Evolutionary conservation across 108 stramenopile genomes (phyloP), one percentile per base, ranked within the genome.

Genomic region (Aurantiochytrium sp.): DNA sequence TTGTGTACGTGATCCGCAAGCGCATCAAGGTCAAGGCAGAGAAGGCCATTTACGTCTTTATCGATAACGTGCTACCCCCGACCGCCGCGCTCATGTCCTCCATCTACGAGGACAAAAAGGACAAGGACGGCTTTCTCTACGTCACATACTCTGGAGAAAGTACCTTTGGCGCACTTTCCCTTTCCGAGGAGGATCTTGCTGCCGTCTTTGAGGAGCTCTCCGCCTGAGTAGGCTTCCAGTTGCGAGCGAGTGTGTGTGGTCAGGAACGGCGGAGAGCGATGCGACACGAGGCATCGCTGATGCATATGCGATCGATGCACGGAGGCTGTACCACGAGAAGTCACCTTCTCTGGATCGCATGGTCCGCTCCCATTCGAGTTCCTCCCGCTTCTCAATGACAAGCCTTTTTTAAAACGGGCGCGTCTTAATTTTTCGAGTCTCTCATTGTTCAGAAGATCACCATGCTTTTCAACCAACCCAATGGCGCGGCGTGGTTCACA

Each of bases 1-100:
- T 98, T 90, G 96, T 98, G 87, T 98, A 98, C 91, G 99, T 99
- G 44, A 98, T 99, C 87, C 96, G 98, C 60, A 99, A 98, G 94
- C 95, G 99, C 43, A 97, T 98, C 91, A 97, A 98, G 92, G 93
- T 94, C 8, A 91, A 92, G 23, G 64, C 93, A 4, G 93, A 94
- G 87, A 91, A 93, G 72, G 94, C 93, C 16, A 93, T 94, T 57
- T 94, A 94, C 90, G 83, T 94, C 59, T 94, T 94, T 87, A 93
- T 94, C 45, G 91, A 92, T 29, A 90, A 88, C 57, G 59, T 87
- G 21, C 58, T 90, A 10, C 87, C 88, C 96, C 55, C 95, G 94
- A 60, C 90, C 58, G 97, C 98, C 14, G 96, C 97, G 10, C 94
- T 98, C 14, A 98, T 98, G 98, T 96, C 96, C 12, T 96, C 97